Evolutionary conservation across 164 flowering plant genomes (phyloP).

Genomic region (Umbellularia californica): DNA sequence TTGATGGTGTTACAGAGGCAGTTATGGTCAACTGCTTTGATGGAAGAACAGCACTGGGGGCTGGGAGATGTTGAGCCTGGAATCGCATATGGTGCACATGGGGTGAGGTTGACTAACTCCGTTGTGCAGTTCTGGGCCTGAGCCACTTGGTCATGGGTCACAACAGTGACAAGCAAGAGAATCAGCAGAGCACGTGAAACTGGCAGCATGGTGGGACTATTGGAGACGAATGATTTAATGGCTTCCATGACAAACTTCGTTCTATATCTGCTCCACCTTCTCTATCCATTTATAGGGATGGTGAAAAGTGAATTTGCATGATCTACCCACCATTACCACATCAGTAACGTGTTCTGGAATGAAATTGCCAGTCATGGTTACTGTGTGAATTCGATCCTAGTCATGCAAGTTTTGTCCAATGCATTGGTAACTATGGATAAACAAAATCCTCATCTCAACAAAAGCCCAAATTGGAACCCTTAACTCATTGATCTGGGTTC

Average conservation of each 20-base stretch:
- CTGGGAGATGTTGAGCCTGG: slow-evolving; percentile 8
- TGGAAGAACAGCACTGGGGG: slow-evolving; percentile 9
- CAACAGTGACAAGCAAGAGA: neutral
- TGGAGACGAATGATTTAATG: neutral
- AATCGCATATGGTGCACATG: slow-evolving; percentile 5
- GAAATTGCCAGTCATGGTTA: too few species aligned
- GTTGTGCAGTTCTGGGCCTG: slow-evolving; percentile 8
- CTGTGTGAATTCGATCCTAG: too few species aligned
- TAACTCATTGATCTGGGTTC: too few species aligned
- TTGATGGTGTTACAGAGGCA: slow-evolving; percentile 13
- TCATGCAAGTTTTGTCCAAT: too few species aligned
- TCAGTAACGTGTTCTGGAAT: too few species aligned
- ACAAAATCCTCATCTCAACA: too few species aligned
- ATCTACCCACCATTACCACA: neutral
- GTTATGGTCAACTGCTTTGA: neutral
- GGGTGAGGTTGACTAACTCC: slow-evolving; percentile 5
- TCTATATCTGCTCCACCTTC: neutral
- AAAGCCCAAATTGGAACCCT: too few species aligned
- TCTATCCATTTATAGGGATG: neutral
- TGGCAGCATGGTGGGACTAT: neutral
- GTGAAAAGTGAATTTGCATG: neutral
- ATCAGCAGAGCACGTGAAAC: neutral
- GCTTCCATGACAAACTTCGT: neutral
- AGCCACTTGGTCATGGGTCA: neutral
- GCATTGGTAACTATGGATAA: too few species aligned